These are phyloP conservation scores for Carpinus viminea DNA, from an alignment of 306 rosid genomes.

Conservation along the genomic window DNA sequence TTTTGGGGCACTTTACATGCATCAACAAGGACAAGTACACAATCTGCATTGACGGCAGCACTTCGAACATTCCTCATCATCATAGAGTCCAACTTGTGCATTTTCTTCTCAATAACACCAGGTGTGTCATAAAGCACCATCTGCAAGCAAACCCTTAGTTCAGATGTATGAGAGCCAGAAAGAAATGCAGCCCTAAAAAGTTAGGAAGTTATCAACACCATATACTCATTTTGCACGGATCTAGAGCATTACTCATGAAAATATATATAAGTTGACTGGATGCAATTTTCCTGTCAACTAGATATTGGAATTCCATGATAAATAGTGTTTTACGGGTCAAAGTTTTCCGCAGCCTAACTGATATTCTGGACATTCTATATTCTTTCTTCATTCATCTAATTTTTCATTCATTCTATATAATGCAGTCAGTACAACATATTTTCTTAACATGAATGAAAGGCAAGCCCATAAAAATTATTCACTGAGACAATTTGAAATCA, in stretches of 20 bases:
- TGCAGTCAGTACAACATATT: not conserved
- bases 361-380: not conserved
- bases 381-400: not conserved
- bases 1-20: slow-evolving; percentile 93
- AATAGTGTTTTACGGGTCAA: not conserved
- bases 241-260: not conserved
- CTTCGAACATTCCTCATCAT: slow-evolving; percentile 97
- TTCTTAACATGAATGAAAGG: not conserved
- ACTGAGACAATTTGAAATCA: not conserved
- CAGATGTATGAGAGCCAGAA: slow-evolving; percentile 20
- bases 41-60: slow-evolving; percentile 83
- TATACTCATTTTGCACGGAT: not conserved
- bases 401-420: not conserved
- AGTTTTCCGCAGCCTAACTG: not conserved
- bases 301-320: not conserved
- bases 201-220: not conserved
- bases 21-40: slow-evolving; percentile 95
- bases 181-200: slow-evolving; percentile 12
- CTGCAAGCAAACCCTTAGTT: slow-evolving; percentile 48
- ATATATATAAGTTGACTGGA: not conserved
- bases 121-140: slow-evolving; percentile 95
- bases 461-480: not conserved
- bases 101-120: slow-evolving; percentile 87
- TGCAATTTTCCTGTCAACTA: not conserved
- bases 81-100: slow-evolving; percentile 92